phyloP scores from a whole-genome alignment of 2,329 filamentous ascomycete genomes.

The Diaporthe humulicola region DNA sequence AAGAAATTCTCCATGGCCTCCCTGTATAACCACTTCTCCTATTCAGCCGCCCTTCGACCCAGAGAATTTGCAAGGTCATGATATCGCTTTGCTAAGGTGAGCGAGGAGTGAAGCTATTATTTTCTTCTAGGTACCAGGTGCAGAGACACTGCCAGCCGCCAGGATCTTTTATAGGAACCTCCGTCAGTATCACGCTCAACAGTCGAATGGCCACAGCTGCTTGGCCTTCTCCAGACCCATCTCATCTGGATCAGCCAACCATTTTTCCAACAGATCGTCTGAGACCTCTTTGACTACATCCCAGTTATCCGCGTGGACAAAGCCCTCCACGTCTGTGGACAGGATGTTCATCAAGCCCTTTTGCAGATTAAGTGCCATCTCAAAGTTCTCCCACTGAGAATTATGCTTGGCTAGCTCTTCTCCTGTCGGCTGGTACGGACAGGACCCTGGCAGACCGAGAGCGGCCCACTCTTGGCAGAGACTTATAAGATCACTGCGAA shows the following conservation, averaged over 20 bases:
- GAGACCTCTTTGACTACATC: background rate
- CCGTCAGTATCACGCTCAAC: background rate
- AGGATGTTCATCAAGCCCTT: background rate
- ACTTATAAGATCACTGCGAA: background rate
- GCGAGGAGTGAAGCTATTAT: too few relatives aligned
- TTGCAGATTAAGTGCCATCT: background rate
- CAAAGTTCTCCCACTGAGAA: conserved; percentile 6
- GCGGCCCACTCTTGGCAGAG: background rate
- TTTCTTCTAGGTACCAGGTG: too few relatives aligned
- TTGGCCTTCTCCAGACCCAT: background rate
- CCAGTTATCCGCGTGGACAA: background rate
- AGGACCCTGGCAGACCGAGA: background rate
- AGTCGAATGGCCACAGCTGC: conserved; percentile 12
- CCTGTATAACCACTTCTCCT: too few relatives aligned
- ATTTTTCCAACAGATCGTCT: background rate
- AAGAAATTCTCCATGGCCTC: background rate
- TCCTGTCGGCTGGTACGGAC: background rate
- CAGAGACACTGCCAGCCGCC: background rate
- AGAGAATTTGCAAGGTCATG: background rate
- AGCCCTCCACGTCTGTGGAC: background rate
- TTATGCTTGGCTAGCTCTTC: conserved; percentile 7
- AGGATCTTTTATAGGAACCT: background rate
- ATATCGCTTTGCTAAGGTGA: background rate
- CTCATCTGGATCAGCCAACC: conserved; percentile 1
- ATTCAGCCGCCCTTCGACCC: background rate